Evolutionary conservation across 1,139 yeast genomes (phyloP).

Genomic region (Schwanniomyces etchellsii): DNA sequence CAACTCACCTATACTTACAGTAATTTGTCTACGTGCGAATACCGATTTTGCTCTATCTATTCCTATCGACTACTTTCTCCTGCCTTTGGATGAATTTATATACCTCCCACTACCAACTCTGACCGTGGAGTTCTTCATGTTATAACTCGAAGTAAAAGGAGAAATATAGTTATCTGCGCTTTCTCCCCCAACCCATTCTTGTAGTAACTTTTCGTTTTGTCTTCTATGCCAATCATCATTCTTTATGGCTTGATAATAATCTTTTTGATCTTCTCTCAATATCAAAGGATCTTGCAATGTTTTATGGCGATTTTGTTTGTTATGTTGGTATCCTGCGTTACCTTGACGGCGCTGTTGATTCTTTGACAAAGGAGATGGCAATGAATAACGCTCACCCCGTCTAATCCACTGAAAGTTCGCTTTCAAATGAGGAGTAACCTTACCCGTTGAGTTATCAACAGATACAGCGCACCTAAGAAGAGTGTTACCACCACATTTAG

Average conservation of each 20-base stretch:
- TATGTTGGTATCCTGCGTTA: slow-evolving; percentile 68
- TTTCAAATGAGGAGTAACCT: slow-evolving; percentile 84
- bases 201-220: slow-evolving; percentile 77
- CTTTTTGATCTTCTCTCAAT: slow-evolving; percentile 90
- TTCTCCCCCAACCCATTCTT: slow-evolving; percentile 92
- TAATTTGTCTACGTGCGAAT: no score
- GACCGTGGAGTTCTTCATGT: slow-evolving; percentile 61
- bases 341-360: slow-evolving; percentile 59
- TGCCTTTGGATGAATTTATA: slow-evolving; percentile 58
- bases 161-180: slow-evolving; percentile 86
- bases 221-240: slow-evolving; percentile 84
- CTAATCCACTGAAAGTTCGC: slow-evolving; percentile 91
- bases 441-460: slow-evolving; percentile 73
- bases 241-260: slow-evolving; percentile 81
- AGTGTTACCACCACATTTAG: slow-evolving; percentile 94
- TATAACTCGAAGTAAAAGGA: slow-evolving; percentile 73
- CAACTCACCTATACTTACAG: no score
- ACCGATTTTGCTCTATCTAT: no score
- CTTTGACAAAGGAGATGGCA: slow-evolving; percentile 69
- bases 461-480: slow-evolving; percentile 87
- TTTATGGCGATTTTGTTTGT: slow-evolving; percentile 52
- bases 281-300: slow-evolving; percentile 49
- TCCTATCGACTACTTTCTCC: slow-evolving; percentile 29
- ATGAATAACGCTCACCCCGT: slow-evolving; percentile 75
- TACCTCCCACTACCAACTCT: slow-evolving; percentile 78